Conservation (phyloP, 495 filamentous ascomycete species). For the Penicillium fimorum region DNA sequence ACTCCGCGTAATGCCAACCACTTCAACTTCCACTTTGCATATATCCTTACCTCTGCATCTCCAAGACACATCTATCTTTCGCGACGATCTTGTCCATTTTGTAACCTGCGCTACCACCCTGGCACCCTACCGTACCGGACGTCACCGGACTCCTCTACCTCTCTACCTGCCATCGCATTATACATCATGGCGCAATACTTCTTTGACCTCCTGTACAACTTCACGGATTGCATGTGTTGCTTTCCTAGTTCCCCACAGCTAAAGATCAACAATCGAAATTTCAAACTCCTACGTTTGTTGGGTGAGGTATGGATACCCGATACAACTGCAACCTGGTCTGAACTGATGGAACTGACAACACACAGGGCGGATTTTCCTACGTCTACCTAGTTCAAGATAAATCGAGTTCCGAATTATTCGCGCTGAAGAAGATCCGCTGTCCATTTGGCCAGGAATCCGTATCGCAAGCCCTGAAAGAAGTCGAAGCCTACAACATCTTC, state of each 20-base stretch:
- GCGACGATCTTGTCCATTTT: conserved; percentile 3
- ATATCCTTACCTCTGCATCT: conserved; percentile 12
- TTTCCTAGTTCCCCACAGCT: conserved; percentile 91
- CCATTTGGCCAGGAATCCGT: conserved; percentile 97
- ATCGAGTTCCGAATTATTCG: conserved; percentile 74
- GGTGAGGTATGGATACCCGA: conserved; percentile 64
- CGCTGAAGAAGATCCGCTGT: conserved; percentile 97
- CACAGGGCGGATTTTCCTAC: conserved; percentile 91
- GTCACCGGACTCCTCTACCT: neutral
- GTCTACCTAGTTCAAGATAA: conserved; percentile 97
- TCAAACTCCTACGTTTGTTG: conserved; percentile 90
- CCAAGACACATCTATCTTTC: neutral
- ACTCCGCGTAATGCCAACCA: conserved; percentile 2
- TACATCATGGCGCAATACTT: conserved; percentile 76
- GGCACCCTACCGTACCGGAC: neutral
- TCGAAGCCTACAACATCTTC: conserved; percentile 94
- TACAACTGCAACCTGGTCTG: conserved; percentile 10
- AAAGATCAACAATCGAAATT: conserved; percentile 90
- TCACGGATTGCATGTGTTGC: conserved; percentile 92
- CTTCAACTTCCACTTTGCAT: conserved; percentile 14
- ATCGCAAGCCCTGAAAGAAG: conserved; percentile 88
- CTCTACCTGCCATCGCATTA: neutral
- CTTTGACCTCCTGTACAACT: conserved; percentile 82
- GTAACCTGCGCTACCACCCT: neutral
- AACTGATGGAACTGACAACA: neutral